Conservation (phyloP, 345 rosid genomes). For the Salix purpurea region DNA sequence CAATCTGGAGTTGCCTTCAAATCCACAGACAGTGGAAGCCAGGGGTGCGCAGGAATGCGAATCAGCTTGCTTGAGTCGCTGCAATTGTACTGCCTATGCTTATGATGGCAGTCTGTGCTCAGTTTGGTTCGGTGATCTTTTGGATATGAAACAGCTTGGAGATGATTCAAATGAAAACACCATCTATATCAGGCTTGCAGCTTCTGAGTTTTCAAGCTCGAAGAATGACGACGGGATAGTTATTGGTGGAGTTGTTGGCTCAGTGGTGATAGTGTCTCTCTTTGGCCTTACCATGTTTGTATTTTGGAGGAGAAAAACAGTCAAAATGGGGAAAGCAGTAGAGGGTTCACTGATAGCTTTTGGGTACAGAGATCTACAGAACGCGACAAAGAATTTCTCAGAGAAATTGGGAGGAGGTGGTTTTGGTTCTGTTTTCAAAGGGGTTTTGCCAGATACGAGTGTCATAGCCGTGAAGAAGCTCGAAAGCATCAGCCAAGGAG, state of each 20-base stretch:
- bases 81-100: constrained; percentile 70
- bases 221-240: constrained; percentile 30
- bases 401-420: constrained; percentile 81
- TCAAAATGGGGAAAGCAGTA: constrained; percentile 22
- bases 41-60: constrained; percentile 36
- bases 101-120: constrained; percentile 37
- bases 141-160: constrained; percentile 35
- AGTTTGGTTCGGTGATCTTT: constrained; percentile 50
- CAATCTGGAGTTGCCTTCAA: constrained; percentile 23
- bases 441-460: constrained; percentile 56
- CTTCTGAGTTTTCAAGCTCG: constrained; percentile 49
- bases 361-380: constrained; percentile 57
- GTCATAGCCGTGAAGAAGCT: constrained; percentile 79
- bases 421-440: constrained; percentile 85
- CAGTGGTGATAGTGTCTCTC: constrained; percentile 24
- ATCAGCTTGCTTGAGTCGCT: constrained; percentile 43
- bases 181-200: constrained; percentile 53
- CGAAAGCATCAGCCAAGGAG: constrained; percentile 70
- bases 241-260: constrained; percentile 40
- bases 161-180: constrained; percentile 30
- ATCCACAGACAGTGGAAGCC: constrained; percentile 5
- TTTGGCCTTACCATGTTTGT: constrained; percentile 27
- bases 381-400: constrained; percentile 69
- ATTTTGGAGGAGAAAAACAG: constrained; percentile 27
- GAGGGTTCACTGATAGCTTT: constrained; percentile 72